Evolutionary conservation across 768 basidiomycete genomes (phyloP).

Genomic region (Mrakia frigida): DNA sequence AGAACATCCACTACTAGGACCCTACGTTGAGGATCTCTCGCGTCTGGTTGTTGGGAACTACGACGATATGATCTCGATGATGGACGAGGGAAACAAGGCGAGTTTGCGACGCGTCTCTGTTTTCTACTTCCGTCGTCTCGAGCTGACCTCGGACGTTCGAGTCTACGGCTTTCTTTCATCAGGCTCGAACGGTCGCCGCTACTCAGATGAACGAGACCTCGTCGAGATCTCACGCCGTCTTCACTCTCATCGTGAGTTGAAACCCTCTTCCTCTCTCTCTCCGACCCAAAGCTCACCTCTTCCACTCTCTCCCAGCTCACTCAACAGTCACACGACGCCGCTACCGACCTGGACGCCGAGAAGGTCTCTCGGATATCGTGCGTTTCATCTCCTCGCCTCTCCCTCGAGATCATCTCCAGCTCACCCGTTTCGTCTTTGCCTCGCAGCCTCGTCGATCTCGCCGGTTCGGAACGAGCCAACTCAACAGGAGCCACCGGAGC

Average conservation of each 20-base stretch:
- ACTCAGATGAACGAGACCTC: slow-evolving; percentile 99
- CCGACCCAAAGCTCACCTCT: background rate
- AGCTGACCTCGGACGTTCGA: too few species aligned
- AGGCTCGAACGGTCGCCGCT: slow-evolving; percentile 90
- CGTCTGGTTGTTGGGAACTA: slow-evolving; percentile 86
- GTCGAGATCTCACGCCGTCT: slow-evolving; percentile 95
- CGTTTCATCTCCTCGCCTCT: slow-evolving; percentile 34
- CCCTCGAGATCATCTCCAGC: too few species aligned
- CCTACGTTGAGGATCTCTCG: slow-evolving; percentile 97
- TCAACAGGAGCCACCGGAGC: slow-evolving; percentile 96
- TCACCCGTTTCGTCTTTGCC: too few species aligned
- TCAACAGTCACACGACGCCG: slow-evolving; percentile 79
- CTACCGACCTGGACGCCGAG: slow-evolving; percentile 85
- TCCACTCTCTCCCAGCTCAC: slow-evolving; percentile 55
- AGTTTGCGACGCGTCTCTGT: slow-evolving; percentile 1
- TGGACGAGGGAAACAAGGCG: slow-evolving; percentile 97
- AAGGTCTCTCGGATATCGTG: slow-evolving; percentile 97
- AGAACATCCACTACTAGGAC: slow-evolving; percentile 79
- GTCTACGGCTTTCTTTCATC: background rate
- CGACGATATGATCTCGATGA: slow-evolving; percentile 96
- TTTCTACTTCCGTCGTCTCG: background rate
- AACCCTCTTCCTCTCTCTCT: background rate
- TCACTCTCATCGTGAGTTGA: slow-evolving; percentile 61
- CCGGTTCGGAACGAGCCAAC: slow-evolving; percentile 93
- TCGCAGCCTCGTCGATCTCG: slow-evolving; percentile 84